Conservation (phyloP, 495 filamentous ascomycete species). For the Xanthoparmelia taractica region DNA sequence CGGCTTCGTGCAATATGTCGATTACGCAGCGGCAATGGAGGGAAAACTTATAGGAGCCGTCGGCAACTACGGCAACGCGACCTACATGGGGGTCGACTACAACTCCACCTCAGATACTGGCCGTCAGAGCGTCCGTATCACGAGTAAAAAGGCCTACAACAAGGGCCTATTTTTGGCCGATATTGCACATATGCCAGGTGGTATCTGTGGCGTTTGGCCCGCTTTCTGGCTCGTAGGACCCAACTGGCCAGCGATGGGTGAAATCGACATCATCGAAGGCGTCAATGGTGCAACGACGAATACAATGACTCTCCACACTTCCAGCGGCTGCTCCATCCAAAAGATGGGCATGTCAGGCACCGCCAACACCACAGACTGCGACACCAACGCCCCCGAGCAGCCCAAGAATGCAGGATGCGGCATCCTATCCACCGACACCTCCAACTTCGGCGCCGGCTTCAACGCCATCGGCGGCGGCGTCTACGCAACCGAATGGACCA, state of each 20-base stretch:
- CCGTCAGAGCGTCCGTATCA: conserved; percentile 49
- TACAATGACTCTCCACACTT: conserved; percentile 61
- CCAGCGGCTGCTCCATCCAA: conserved; percentile 43
- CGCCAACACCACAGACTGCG: conserved; percentile 22
- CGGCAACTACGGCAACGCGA: conserved; percentile 29
- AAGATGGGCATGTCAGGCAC: conserved; percentile 17
- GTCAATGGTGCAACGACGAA: conserved; percentile 51
- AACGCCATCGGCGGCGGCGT: conserved; percentile 68
- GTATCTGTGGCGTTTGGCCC: conserved; percentile 51
- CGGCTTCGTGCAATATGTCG: conserved; percentile 59
- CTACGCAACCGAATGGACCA: conserved; percentile 70
- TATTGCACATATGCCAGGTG: conserved; percentile 48
- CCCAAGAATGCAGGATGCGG: conserved; percentile 38
- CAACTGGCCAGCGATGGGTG: conserved; percentile 61
- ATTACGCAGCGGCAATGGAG: conserved; percentile 42
- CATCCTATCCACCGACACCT: conserved; percentile 10
- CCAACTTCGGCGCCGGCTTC: conserved; percentile 58
- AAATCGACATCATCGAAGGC: conserved; percentile 70
- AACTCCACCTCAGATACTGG: conserved; percentile 37
- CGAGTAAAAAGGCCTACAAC: conserved; percentile 46
- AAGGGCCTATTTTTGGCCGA: conserved; percentile 53
- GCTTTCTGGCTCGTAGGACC: conserved; percentile 49
- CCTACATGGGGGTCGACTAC: conserved; percentile 42
- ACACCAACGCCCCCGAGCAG: conserved; percentile 12
- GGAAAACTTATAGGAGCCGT: conserved; percentile 48